Percentiles rank a stretch among this genome's conserved stretches.
Conservation (phyloP, 495 filamentous ascomycete genomes). For the Penicillium samsonianum region DNA sequence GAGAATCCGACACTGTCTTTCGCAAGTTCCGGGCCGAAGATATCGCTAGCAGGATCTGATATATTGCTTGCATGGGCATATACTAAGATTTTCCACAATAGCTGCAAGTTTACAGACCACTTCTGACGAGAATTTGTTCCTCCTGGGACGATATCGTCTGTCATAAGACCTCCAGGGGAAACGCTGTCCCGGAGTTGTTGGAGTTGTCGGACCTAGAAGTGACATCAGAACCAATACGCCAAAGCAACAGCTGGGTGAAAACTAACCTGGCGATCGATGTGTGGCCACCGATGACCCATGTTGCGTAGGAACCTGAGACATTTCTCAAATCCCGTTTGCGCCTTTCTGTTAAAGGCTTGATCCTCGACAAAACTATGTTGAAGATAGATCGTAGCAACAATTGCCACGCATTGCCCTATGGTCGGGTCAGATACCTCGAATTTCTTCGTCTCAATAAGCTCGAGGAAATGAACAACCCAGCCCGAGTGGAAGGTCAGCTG, state of each 20-base stretch:
- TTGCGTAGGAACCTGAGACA: conserved; percentile 32
- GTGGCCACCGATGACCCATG: conserved; percentile 33
- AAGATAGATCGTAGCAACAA: conserved; percentile 39
- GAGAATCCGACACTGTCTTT: conserved; percentile 21
- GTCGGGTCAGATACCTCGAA: conserved; percentile 41
- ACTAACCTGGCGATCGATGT: conserved; percentile 32
- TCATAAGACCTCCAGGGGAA: conserved; percentile 22
- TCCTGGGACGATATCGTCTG: conserved; percentile 1
- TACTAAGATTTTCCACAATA: conserved; percentile 36
- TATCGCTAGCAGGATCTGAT: conserved; percentile 16
- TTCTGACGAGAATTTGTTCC: conserved; percentile 12
- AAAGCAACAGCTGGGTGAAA: not conserved
- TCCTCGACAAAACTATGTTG: conserved; percentile 43
- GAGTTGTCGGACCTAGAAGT: conserved; percentile 24
- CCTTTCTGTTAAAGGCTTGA: conserved; percentile 32
- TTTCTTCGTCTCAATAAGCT: conserved; percentile 30
- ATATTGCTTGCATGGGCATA: conserved; percentile 34
- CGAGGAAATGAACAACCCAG: conserved; percentile 37
- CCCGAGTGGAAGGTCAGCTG: conserved; percentile 34
- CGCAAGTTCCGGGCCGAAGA: conserved; percentile 31
- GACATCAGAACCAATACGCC: not conserved
- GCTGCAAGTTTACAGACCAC: conserved; percentile 34
- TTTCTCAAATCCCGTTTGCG: conserved; percentile 33
- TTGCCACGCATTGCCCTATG: conserved; percentile 34
- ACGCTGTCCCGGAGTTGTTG: conserved; percentile 35